Evolutionary conservation across 345 rosid species (phyloP), one percentile per base, ranked within the genome.

Genomic region (Aegle marmelos): DNA sequence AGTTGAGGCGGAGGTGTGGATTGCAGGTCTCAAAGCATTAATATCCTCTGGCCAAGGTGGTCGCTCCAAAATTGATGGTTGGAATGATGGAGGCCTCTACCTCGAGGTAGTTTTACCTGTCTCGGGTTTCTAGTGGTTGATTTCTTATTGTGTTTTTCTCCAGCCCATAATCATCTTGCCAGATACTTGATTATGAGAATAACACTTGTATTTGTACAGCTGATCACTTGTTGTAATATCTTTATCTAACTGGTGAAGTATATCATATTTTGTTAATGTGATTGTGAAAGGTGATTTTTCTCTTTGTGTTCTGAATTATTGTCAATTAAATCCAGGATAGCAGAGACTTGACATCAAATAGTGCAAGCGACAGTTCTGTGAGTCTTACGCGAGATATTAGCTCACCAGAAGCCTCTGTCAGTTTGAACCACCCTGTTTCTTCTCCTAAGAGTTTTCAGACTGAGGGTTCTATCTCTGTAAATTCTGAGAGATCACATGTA

Each of bases 1-100:
- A 89, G 93, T 89, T 85, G 98, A 92, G 90, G 95, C 94, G 6
- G 97, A 93, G 90, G 90, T 89, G 83, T 92, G 97, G 98, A 93
- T 93, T 83, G 91, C 92, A 9, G 94, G 93, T 78, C 87, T 93
- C 27, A 93, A 90, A 80, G 88, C 95, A 77, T 75, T 91, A 80
- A 88, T 91, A 86, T 77, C 96, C 67, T 77, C 87, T 74, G 94
- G 93, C 82, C 97, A 92, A 73, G 94, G 88, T 74, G 98, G 98
- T 48, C 97, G 97, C 59, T 89, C 97, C 56, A 95, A 93, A 86
- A 95, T 95, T 79, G 99, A 95, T 86, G 95, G 98, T 74, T 86
- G 99, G 98, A 87, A 81, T 87, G 94, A 93, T 80, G 96, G 95
- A 70, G 85, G 98, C 80, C 92, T 93, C 82, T 91, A 86, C 78